Evolutionary conservation across 176 grass and related monocot genomes (phyloP).

Genomic region (Musa troglodytarum): DNA sequence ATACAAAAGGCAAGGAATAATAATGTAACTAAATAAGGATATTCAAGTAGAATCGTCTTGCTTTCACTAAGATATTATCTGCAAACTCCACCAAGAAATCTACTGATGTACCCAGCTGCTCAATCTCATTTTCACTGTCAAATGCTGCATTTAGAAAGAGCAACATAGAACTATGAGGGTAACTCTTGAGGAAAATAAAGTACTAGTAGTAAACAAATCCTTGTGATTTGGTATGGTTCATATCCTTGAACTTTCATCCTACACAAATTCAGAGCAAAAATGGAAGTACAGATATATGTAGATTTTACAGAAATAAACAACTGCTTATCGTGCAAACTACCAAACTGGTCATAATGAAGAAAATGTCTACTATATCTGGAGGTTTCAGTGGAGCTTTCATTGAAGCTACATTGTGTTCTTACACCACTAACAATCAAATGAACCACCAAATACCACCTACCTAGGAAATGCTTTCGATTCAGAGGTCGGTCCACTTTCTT

Average conservation of each 20-base stretch:
- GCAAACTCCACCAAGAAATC: slow-evolving; percentile 78
- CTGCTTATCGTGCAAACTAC: neutral
- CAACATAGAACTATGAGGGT: neutral
- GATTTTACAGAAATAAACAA: neutral
- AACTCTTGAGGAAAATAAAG: neutral
- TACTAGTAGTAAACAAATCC: neutral
- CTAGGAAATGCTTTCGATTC: slow-evolving; percentile 40
- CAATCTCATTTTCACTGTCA: slow-evolving; percentile 59
- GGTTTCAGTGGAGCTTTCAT: neutral
- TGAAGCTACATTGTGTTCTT: neutral
- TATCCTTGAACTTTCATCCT: neutral
- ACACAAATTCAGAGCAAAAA: neutral
- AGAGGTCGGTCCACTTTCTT: slow-evolving; percentile 44
- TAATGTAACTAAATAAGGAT: slow-evolving; percentile 5
- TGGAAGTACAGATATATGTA: neutral
- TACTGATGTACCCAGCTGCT: slow-evolving; percentile 56
- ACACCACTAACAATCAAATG: neutral
- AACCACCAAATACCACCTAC: slow-evolving; percentile 18
- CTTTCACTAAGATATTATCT: slow-evolving; percentile 49
- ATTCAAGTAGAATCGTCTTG: slow-evolving; percentile 25
- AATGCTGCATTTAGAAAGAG: slow-evolving; percentile 37
- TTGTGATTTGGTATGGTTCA: neutral
- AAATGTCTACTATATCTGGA: neutral
- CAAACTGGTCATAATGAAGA: neutral
- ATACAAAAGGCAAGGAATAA: neutral